Conservation (phyloP, 73 alveolate species). For the Paramecium sonneborni region DNA sequence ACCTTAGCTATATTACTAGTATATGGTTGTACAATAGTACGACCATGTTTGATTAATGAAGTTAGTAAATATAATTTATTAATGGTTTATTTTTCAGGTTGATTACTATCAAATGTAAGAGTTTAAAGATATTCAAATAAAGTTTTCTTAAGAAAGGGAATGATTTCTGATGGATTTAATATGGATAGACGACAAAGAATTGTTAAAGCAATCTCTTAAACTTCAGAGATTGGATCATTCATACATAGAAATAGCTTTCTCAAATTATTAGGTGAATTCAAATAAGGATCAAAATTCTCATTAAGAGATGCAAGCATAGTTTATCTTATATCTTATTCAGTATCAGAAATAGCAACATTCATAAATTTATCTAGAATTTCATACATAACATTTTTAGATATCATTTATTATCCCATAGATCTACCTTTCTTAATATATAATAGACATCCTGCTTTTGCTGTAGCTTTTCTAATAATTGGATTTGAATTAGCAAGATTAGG, state of each 20-base stretch:
- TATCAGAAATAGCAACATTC: slow-evolving; percentile 84
- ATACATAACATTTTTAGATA: slow-evolving; percentile 68
- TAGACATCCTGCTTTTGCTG: slow-evolving; percentile 70
- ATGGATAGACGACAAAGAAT: slow-evolving; percentile 79
- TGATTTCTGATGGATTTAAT: slow-evolving; percentile 76
- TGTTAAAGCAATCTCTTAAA: slow-evolving; percentile 78
- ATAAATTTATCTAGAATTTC: slow-evolving; percentile 81
- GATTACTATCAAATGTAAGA: slow-evolving; percentile 65
- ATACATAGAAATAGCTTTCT: slow-evolving; percentile 78
- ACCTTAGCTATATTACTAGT: slow-evolving; percentile 73
- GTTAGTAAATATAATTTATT: slow-evolving; percentile 42
- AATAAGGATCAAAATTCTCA: slow-evolving; percentile 81
- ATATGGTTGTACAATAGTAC: slow-evolving; percentile 69
- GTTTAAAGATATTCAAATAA: slow-evolving; percentile 69
- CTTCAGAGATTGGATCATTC: slow-evolving; percentile 80
- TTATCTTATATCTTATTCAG: slow-evolving; percentile 80
- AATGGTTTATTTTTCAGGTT: slow-evolving; percentile 56
- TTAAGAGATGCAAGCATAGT: slow-evolving; percentile 82
- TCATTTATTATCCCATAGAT: slow-evolving; percentile 52
- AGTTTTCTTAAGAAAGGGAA: slow-evolving; percentile 78
- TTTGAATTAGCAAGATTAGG: slow-evolving; percentile 59
- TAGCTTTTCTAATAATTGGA: slow-evolving; percentile 61
- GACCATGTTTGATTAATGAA: slow-evolving; percentile 57
- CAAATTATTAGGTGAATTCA: slow-evolving; percentile 73
- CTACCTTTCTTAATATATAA: slow-evolving; percentile 53